These are phyloP conservation scores for Acanthamoeba royreba DNA, from an alignment of 208 protist species.

Conservation along the genomic window DNA sequence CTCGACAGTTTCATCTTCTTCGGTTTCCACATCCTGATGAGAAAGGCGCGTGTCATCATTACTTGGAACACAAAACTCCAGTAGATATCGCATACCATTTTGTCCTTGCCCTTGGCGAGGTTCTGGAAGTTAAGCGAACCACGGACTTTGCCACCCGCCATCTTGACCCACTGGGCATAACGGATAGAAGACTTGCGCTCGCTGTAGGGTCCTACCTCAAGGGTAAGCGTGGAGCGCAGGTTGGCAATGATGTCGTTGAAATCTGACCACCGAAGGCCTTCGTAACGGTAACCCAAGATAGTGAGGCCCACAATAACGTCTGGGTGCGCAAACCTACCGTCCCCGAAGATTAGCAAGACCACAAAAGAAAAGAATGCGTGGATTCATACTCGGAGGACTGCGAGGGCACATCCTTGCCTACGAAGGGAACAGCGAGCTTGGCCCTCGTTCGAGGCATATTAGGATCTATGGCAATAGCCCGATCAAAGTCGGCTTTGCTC, in stretches of 20 bases:
- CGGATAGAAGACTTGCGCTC: slow-evolving; percentile 84
- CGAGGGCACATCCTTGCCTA: slow-evolving; percentile 94
- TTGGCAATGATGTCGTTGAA: slow-evolving; percentile 82
- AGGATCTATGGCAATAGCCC: slow-evolving; percentile 61
- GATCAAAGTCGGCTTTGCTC: slow-evolving; percentile 77
- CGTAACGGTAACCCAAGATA: slow-evolving; percentile 89
- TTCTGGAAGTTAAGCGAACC: slow-evolving; percentile 24
- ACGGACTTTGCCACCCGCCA: slow-evolving; percentile 60
- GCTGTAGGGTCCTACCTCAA: slow-evolving; percentile 85
- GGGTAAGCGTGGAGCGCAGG: slow-evolving; percentile 85
- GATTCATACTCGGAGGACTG: slow-evolving; percentile 81
- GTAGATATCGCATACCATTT: background rate
- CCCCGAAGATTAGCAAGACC: background rate
- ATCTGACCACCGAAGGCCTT: slow-evolving; percentile 86
- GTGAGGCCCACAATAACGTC: slow-evolving; percentile 92
- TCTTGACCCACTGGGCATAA: slow-evolving; percentile 84
- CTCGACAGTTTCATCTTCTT: slow-evolving; percentile 9
- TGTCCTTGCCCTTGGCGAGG: slow-evolving; percentile 11
- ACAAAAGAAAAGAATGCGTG: background rate
- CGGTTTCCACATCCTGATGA: background rate
- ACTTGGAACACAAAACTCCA: background rate
- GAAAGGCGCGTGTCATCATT: background rate
- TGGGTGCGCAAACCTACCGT: slow-evolving; percentile 89
- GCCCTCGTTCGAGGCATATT: slow-evolving; percentile 83
- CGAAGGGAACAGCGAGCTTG: slow-evolving; percentile 91